Percentiles rank a stretch among this genome's conserved stretches.
phyloP scores from a whole-genome alignment of 1,284 basidiomycete genomes.

The Cutaneotrichosporon arboriforme region DNA sequence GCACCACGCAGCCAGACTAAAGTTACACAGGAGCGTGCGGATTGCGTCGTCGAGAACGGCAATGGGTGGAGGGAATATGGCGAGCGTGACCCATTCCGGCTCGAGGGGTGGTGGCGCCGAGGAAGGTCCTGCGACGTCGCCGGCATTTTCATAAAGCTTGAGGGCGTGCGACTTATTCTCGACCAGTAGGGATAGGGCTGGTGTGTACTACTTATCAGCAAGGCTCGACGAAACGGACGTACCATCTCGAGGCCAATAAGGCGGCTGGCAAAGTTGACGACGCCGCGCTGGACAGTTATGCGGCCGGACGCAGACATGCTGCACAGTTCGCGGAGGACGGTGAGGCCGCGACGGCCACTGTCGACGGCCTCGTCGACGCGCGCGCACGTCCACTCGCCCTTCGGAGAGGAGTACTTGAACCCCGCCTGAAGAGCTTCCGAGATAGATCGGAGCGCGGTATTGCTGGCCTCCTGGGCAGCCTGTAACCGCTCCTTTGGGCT shows the following conservation, averaged over 20 bases:
- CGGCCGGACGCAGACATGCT: constrained; percentile 13
- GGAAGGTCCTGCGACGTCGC: not conserved
- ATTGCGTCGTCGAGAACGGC: constrained; percentile 12
- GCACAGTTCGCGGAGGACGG: constrained; percentile 24
- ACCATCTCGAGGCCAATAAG: constrained; percentile 31
- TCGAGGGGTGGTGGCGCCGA: not conserved
- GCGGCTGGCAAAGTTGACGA: constrained; percentile 19
- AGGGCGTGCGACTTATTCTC: constrained; percentile 18
- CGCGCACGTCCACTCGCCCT: not conserved
- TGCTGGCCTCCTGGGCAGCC: constrained; percentile 11
- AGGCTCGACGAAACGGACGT: constrained; percentile 1
- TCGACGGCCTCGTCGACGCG: constrained; percentile 5
- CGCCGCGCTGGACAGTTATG: constrained; percentile 29
- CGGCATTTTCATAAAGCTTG: constrained; percentile 19
- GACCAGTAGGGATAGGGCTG: constrained; percentile 21
- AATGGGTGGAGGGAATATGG: constrained; percentile 4
- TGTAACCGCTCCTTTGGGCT: constrained; percentile 11
- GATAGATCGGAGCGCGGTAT: constrained; percentile 2
- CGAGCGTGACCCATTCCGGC: not conserved
- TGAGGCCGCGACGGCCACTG: constrained; percentile 13
- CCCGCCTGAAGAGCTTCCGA: constrained; percentile 4
- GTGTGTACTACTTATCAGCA: constrained; percentile 16
- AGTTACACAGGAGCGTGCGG: constrained; percentile 14
- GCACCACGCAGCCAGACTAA: constrained; percentile 25
- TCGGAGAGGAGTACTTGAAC: constrained; percentile 3